phyloP scores from a whole-genome alignment of 2,329 filamentous ascomycete species.

The Colletotrichum liriopes region DNA sequence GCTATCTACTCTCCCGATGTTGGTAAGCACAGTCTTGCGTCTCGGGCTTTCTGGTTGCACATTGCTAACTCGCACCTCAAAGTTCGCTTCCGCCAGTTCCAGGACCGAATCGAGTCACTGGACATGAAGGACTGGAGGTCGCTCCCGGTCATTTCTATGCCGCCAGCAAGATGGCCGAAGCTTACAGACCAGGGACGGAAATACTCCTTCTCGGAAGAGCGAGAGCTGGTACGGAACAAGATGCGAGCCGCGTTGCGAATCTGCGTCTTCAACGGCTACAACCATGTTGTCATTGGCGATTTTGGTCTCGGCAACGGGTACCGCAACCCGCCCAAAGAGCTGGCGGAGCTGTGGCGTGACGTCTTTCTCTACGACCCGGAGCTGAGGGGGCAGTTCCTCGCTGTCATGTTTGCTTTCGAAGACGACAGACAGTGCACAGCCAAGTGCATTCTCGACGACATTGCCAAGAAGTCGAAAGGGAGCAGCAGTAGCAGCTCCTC shows the following conservation, averaged over 20 bases:
- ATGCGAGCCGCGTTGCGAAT: constrained; percentile 80
- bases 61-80: constrained; percentile 25
- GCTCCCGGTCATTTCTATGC: constrained; percentile 81
- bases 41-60: background rate
- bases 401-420: constrained; percentile 77
- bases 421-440: constrained; percentile 68
- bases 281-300: constrained; percentile 73
- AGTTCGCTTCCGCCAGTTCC: constrained; percentile 81
- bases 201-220: constrained; percentile 81
- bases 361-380: constrained; percentile 75
- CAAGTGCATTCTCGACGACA: constrained; percentile 69
- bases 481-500: constrained; percentile 47
- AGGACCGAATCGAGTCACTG: constrained; percentile 75
- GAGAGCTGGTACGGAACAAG: constrained; percentile 80
- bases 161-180: constrained; percentile 81
- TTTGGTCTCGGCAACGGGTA: constrained; percentile 77
- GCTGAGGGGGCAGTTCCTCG: constrained; percentile 73
- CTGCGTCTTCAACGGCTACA: constrained; percentile 73
- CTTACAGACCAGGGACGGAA: constrained; percentile 76
- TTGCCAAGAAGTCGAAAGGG: constrained; percentile 64
- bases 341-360: constrained; percentile 78
- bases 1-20: constrained; percentile 80
- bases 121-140: constrained; percentile 67
- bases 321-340: constrained; percentile 75
- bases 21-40: constrained; percentile 59